Conservation (phyloP, 805 yeast genomes). For the Cyberlindnera mycetangii region DNA sequence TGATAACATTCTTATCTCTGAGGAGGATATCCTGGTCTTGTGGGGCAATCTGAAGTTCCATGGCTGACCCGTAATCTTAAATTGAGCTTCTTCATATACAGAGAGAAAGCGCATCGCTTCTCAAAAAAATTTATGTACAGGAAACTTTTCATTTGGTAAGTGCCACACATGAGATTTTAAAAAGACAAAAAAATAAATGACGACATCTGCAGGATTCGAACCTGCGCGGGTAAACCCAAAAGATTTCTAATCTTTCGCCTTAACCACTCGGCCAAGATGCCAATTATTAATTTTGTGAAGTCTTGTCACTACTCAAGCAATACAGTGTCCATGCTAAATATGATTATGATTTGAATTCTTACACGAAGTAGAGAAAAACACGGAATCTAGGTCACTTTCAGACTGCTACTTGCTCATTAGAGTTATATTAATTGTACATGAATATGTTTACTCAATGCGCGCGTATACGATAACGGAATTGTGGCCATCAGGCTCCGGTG, state of each 20-base stretch:
- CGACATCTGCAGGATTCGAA: conserved; percentile 77
- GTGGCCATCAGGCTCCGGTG: conserved; percentile 62
- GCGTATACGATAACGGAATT: neutral
- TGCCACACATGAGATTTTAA: conserved; percentile 1
- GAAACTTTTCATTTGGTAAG: conserved; percentile 8
- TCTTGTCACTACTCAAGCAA: too few species aligned
- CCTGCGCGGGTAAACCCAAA: conserved; percentile 62
- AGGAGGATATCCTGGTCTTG: conserved; percentile 72
- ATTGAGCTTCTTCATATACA: neutral
- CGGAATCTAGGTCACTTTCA: too few species aligned
- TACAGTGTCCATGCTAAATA: too few species aligned
- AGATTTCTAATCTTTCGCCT: conserved; percentile 63
- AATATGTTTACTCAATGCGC: too few species aligned
- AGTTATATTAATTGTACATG: too few species aligned
- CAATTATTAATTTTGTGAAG: too few species aligned
- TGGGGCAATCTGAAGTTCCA: conserved; percentile 75
- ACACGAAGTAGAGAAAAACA: too few species aligned
- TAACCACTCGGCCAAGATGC: conserved; percentile 64
- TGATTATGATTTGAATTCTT: too few species aligned
- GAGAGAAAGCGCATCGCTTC: conserved; percentile 10
- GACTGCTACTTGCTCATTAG: too few species aligned
- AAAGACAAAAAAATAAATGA: conserved; percentile 31
- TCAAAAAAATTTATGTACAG: conserved; percentile 14
- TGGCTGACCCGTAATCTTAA: conserved; percentile 21
- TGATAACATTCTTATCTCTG: conserved; percentile 67